Percentiles rank a stretch among this genome's conserved stretches.
phyloP scores from a whole-genome alignment of 2,329 filamentous ascomycete genomes.

The Aspergillus sp. region DNA sequence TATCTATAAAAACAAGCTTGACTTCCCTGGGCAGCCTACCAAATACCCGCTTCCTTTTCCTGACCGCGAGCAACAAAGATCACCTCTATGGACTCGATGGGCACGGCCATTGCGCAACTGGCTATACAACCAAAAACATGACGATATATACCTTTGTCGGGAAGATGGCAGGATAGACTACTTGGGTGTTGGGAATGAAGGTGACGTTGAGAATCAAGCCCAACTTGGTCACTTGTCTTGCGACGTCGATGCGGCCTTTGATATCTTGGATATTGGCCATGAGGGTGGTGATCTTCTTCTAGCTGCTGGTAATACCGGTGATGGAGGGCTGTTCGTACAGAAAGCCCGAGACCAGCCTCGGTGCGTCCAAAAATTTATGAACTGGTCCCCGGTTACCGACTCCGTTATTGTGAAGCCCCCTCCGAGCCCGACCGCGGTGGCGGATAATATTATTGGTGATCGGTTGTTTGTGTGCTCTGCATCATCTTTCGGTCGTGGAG shows the following conservation, averaged over 20 bases:
- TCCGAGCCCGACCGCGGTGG: slow-evolving; percentile 13
- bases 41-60: slow-evolving; percentile 31
- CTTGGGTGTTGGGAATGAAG: slow-evolving; percentile 62
- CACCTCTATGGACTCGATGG: slow-evolving; percentile 80
- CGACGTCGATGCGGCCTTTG: slow-evolving; percentile 79
- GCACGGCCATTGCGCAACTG: slow-evolving; percentile 70
- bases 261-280: slow-evolving; percentile 63
- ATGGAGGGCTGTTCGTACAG: slow-evolving; percentile 74
- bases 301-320: slow-evolving; percentile 73
- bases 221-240: slow-evolving; percentile 67
- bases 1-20: slow-evolving; percentile 45
- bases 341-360: slow-evolving; percentile 55
- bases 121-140: slow-evolving; percentile 62
- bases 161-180: slow-evolving; percentile 82
- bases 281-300: slow-evolving; percentile 74
- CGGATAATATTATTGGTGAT: slow-evolving; percentile 45
- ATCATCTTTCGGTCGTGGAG: slow-evolving; percentile 58
- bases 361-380: slow-evolving; percentile 62
- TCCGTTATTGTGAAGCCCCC: slow-evolving; percentile 31
- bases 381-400: slow-evolving; percentile 58
- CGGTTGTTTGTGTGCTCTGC: slow-evolving; percentile 68
- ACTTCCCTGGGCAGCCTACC: slow-evolving; percentile 23
- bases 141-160: slow-evolving; percentile 80
- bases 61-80: slow-evolving; percentile 24
- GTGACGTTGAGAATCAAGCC: slow-evolving; percentile 56